Base-by-base conservation (phyloP, 2,329 filamentous ascomycete genomes). In the Sarocladium oryzae region DNA sequence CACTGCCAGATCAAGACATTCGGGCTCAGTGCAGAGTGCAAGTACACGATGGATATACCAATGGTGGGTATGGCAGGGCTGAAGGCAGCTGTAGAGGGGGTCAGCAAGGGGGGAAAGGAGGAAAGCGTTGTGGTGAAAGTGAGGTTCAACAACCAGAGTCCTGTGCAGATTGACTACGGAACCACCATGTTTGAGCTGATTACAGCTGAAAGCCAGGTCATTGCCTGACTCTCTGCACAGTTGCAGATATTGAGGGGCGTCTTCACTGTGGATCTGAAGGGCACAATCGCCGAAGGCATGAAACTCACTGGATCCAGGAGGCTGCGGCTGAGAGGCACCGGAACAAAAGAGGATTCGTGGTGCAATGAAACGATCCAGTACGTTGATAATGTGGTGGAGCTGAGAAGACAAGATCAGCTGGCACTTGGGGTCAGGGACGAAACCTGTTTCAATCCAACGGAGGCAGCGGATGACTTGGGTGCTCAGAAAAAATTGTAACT, bases 121-220 rank as follows among this genome's bases (percentile, higher is more conserved):
- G 45, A 56, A 10, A 18, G 50, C 18, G 54, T 65, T 35, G 54
- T 52, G 11, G 51, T 56, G 37, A 53, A 40, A 6, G 54, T 69
- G 40, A 56, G 51, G 46, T 52, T 67, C 32, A 49, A 53, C 16
- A 69, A 65, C 54, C 56, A 58, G 10, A 64, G 64, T 16, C 58
- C 61, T 3, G 56, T 67, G 28, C 64, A 66, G 52, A 58, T 69
- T 5, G 59, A 64, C 24, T 57, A 63, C 49, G 66, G 63, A 2
- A 36, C 51, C 15, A 63, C 62, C 50, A 51, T 56, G 16, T 69
- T 69, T 24, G 63, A 66, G 52, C 55, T 69, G 21, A 56, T 58
- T 35, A 63, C 61, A 33, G 54, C 56, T 21, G 53, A 56, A 18
- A 58, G 58, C n/a, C 54, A 61, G 33, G 52, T 55, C 8, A 35